Percentiles rank a stretch among this genome's conserved stretches.
These are phyloP conservation scores for Trichoderma sp. DNA, from an alignment of 2,329 filamentous ascomycete genomes.

Conservation along the genomic window DNA sequence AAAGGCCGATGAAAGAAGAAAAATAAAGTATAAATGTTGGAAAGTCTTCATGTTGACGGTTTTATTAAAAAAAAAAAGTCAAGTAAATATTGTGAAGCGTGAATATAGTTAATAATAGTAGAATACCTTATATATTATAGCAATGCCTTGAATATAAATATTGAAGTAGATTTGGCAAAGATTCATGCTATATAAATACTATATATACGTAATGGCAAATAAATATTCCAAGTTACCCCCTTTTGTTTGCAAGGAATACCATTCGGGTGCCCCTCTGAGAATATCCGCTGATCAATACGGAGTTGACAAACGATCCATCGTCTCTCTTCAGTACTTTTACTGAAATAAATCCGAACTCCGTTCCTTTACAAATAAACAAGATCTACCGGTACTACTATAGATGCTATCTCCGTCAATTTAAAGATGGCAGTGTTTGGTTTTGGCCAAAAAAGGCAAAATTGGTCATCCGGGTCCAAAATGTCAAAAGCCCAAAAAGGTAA, in stretches of 20 bases:
- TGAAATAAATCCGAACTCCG: neutral
- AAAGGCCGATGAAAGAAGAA: neutral
- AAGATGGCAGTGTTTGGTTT: rapidly evolving
- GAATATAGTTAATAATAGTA: too few species aligned
- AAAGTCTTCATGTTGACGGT: neutral
- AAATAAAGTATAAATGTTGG: neutral
- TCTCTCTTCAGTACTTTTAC: neutral
- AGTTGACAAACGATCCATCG: neutral
- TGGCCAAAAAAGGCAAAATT: neutral
- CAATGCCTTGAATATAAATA: neutral
- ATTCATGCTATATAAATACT: neutral
- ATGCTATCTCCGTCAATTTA: neutral
- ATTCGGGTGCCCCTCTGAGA: neutral
- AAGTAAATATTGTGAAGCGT: too few species aligned
- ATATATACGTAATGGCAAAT: neutral
- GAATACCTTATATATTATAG: neutral
- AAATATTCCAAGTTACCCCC: neutral
- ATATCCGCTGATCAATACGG: neutral
- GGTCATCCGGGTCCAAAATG: too few species aligned
- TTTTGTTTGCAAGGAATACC: neutral
- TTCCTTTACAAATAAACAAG: neutral
- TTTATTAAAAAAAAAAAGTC: too few species aligned
- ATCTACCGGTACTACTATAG: neutral
- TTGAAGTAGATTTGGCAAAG: neutral
- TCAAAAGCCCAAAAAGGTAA: too few species aligned